Conservation (phyloP, 371 early-diverging fungal genomes). For the Capniomyces stellatus region DNA sequence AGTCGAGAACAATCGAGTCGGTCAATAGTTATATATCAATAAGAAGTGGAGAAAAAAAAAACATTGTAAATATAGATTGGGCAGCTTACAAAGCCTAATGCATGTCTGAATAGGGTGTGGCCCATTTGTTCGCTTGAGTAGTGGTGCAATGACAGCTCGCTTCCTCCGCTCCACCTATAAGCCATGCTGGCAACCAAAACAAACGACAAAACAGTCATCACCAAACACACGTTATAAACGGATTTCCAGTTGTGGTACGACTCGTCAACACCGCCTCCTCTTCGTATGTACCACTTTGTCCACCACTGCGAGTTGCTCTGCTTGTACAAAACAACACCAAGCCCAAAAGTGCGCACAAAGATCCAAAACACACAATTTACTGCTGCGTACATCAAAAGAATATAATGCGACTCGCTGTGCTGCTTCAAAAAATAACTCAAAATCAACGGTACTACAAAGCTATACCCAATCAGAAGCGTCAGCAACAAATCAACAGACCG, state of each 20-base stretch:
- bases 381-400: conserved; percentile 24
- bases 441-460: conserved; percentile 38
- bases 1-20: background rate
- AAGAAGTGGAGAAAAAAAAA: background rate
- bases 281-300: conserved; percentile 80
- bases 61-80: background rate
- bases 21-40: background rate
- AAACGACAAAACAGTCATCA: conserved; percentile 76
- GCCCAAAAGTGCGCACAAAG: conserved; percentile 55
- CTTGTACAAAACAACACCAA: conserved; percentile 50
- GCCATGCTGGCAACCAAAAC: conserved; percentile 48
- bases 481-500: conserved; percentile 66
- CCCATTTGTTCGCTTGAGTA: conserved; percentile 1
- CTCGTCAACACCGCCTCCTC: conserved; percentile 65
- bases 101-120: background rate
- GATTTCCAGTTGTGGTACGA: conserved; percentile 88
- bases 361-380: conserved; percentile 75
- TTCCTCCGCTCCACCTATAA: conserved; percentile 40
- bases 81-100: background rate
- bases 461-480: conserved; percentile 50
- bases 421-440: conserved; percentile 23
- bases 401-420: conserved; percentile 4
- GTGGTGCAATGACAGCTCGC: conserved; percentile 12
- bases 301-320: conserved; percentile 67
- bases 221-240: conserved; percentile 71